Base-by-base conservation (phyloP, 331 rosid species). In the Arachis monticola region DNA sequence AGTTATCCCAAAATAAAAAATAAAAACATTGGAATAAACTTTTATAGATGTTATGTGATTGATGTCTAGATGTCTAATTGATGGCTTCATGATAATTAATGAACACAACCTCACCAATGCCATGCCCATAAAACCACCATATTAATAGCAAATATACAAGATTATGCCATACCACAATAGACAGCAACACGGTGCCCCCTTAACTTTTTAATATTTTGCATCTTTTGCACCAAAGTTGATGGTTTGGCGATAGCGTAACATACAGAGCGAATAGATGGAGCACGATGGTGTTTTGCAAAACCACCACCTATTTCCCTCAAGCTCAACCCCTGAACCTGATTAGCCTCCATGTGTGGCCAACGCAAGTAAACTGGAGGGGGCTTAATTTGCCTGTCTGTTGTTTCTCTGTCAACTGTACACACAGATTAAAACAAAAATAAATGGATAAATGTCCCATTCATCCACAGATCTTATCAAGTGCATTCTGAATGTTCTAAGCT, bases 261-360 rank as follows among this genome's bases (percentile, higher is more conserved):
- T 17, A 93, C 98, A 83, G 95, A 85, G 45, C 94, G 94, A 81
- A 90, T 83, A 45, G 92, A 90, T 53, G 98, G 91, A 73, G 98
- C 88, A 55, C 94, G 96, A 66, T 92, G 95, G 55, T 92, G 96
- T 78, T 86, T 92, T 40, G 88, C 74, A 60, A 92, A 92, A 69
- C 98, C 98, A 58, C 98, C 98, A 69, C 96, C 96, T 59, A 90
- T 87, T 81, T 92, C 98, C 86, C 98, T 85, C 67, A 92, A 84
- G 72, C 76, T 75, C 64, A 92, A 74, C 56, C 95, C 98, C 67
- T 78, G 96, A 77, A 90, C 87, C 83, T 90, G 96, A 82, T 88
- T 91, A 65, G 95, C 95, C 74, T 90, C 88, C 92, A 92, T 85
- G 80, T 92, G 92, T 64, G 96, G 98, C 98, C 98, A 92, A 5